These are phyloP conservation scores for Drosera spatulata DNA, from an alignment of 179 eudicot species.

Conservation along the genomic window DNA sequence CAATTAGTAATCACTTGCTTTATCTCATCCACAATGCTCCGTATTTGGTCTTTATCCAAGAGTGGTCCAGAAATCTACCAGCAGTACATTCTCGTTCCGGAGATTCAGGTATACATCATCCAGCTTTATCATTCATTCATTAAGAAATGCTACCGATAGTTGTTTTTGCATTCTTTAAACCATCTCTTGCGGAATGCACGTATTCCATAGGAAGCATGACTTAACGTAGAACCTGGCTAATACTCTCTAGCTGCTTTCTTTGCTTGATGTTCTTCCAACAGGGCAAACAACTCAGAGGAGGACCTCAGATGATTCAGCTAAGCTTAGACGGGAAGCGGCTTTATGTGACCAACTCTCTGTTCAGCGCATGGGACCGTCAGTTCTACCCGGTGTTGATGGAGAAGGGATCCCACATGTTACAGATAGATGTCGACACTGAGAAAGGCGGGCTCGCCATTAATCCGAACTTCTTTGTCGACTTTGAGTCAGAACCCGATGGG, in stretches of 20 bases:
- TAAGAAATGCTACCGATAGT: too few relatives aligned
- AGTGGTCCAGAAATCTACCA: too few relatives aligned
- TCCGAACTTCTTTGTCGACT: conserved; percentile 78
- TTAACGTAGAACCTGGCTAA: too few relatives aligned
- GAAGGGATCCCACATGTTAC: conserved; percentile 87
- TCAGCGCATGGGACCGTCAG: conserved; percentile 88
- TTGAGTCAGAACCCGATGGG: conserved; percentile 87
- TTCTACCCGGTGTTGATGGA: conserved; percentile 80
- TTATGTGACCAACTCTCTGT: conserved; percentile 84
- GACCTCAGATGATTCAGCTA: conserved; percentile 97
- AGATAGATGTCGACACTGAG: conserved; percentile 73
- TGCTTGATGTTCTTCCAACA: conserved; percentile 3
- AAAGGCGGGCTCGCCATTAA: conserved; percentile 80
- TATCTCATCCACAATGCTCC: too few relatives aligned
- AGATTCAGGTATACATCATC: conserved; percentile 44
- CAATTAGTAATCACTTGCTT: too few relatives aligned
- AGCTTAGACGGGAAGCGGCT: conserved; percentile 92
- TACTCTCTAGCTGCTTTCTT: too few relatives aligned
- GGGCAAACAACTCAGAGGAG: conserved; percentile 84
- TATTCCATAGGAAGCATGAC: too few relatives aligned
- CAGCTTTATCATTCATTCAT: too few relatives aligned
- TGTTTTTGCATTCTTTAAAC: too few relatives aligned
- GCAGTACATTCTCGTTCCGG: too few relatives aligned
- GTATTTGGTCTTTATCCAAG: too few relatives aligned
- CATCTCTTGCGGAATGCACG: too few relatives aligned